Evolutionary conservation across 148 eudicot genomes (phyloP), one percentile per base, ranked within the genome.

Genomic region (Spergularia marina): DNA sequence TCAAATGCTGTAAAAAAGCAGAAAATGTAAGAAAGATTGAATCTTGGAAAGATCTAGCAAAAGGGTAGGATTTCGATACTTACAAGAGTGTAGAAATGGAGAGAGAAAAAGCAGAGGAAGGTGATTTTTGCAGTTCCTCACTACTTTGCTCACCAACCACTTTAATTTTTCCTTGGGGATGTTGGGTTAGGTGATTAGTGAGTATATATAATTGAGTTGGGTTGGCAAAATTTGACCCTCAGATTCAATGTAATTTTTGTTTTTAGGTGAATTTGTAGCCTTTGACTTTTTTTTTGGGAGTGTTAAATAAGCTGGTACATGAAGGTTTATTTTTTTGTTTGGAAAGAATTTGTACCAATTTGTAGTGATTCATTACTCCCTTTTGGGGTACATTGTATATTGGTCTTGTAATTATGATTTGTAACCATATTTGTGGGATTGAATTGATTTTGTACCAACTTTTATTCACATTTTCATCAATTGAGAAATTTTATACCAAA

Each of bases 31-130:
- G n/a, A 62, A 74, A 79, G 53, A 74, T 74, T 23, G 65, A 69
- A 79, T 25, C 47, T 74, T 68, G 34, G 5, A 14, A 2, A 62
- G 57, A 79, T 74, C 49, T 61, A 74, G 71, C 12, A 49, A 65
- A n/a, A 44, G 73, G 73, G 73, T 53, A 53, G 40, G 72, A 55
- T 73, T 8, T 76, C 79, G 83, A 64, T 80, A 80, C 83, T 80
- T 70, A 80, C 83, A 57, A 57, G 79, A 70, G 62, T 41, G 55
- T 21, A 74, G 71, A 68, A 5, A 21, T 23, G 53, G 53, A 59
- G 34, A 65, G 69, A 65, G 53, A n/a, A 62, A 60, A 60, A 52
- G 14, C 40, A 60, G 65, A 21, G 65, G 58, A n/a, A 47, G 8
- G 14, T 54, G 23, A 44, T 6, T 44, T 44, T 44, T 41, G 44